Evolutionary conservation across 805 yeast species (phyloP).

Genomic region (Blastobotrys chiropterorum): DNA sequence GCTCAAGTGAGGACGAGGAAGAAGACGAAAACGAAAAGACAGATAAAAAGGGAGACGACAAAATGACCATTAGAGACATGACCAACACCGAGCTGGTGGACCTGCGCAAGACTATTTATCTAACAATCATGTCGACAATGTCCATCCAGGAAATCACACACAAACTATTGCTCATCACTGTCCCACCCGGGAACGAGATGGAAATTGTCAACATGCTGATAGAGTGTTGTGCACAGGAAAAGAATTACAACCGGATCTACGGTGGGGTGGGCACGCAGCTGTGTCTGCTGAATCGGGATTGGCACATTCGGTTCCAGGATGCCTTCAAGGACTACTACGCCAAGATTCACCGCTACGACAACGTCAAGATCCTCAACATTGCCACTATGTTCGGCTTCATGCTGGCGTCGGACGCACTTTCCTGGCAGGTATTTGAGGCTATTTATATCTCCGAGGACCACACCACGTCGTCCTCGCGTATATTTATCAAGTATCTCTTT

Average conservation of each 20-base stretch:
- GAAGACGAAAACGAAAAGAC: conserved; percentile 23
- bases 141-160: conserved; percentile 91
- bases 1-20: conserved; percentile 17
- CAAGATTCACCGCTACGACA: conserved; percentile 59
- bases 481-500: conserved; percentile 73
- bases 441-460: conserved; percentile 61
- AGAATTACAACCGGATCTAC: conserved; percentile 77
- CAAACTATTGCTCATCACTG: conserved; percentile 52
- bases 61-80: conserved; percentile 49
- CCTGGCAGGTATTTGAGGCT: conserved; percentile 52
- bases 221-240: conserved; percentile 78
- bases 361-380: conserved; percentile 66
- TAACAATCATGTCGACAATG: conserved; percentile 83
- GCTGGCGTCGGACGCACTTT: conserved; percentile 61
- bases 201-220: conserved; percentile 66
- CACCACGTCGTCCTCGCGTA: conserved; percentile 72
- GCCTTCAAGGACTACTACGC: conserved; percentile 54
- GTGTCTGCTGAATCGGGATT: conserved; percentile 42
- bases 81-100: conserved; percentile 59
- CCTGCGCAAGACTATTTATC: conserved; percentile 69
- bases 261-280: conserved; percentile 71
- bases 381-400: conserved; percentile 85
- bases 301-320: conserved; percentile 50
- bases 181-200: conserved; percentile 36
- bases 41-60: conserved; percentile 6